A percentile compares a stretch with the other conserved stretches of the same genome.
Evolutionary conservation across 805 yeast species (phyloP).

Genomic region (Kodamaea kaohsiungensis): DNA sequence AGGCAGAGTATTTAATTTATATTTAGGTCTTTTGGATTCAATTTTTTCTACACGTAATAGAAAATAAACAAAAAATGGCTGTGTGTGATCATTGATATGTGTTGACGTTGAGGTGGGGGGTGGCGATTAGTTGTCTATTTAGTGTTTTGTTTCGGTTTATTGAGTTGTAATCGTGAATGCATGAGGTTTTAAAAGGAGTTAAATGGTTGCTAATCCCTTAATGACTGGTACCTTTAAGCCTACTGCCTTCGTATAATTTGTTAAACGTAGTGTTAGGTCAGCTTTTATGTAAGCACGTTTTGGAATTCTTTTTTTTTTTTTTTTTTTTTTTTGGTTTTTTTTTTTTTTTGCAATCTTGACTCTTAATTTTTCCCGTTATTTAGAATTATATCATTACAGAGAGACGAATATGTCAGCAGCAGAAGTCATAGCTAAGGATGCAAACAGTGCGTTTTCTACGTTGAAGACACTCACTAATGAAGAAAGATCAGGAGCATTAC

Average conservation of each 20-base stretch:
- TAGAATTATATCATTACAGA: no score
- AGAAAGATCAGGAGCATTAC: slow-evolving; percentile 71
- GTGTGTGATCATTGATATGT: neutral
- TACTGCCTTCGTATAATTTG: no score
- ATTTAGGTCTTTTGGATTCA: neutral
- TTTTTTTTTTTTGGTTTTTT: no score
- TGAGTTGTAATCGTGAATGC: no score
- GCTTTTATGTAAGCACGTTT: no score
- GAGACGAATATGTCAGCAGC: slow-evolving; percentile 37
- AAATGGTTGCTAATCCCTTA: no score
- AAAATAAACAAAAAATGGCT: slow-evolving; percentile 3
- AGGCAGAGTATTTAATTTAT: neutral
- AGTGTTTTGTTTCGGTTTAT: neutral
- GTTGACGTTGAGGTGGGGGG: neutral
- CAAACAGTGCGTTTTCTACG: slow-evolving; percentile 80
- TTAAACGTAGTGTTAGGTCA: no score
- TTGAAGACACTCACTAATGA: slow-evolving; percentile 76
- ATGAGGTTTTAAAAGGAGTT: no score
- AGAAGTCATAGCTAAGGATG: slow-evolving; percentile 74
- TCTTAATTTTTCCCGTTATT: no score
- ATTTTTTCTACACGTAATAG: slow-evolving; percentile 4
- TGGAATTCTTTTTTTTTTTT: no score
- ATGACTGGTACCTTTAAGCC: neutral
- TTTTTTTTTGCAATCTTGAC: neutral
- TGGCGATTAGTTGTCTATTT: neutral